Evolutionary conservation across 2,329 filamentous ascomycete species (phyloP), one percentile per base, ranked within the genome.

Genomic region (Cryphonectria naterciae): DNA sequence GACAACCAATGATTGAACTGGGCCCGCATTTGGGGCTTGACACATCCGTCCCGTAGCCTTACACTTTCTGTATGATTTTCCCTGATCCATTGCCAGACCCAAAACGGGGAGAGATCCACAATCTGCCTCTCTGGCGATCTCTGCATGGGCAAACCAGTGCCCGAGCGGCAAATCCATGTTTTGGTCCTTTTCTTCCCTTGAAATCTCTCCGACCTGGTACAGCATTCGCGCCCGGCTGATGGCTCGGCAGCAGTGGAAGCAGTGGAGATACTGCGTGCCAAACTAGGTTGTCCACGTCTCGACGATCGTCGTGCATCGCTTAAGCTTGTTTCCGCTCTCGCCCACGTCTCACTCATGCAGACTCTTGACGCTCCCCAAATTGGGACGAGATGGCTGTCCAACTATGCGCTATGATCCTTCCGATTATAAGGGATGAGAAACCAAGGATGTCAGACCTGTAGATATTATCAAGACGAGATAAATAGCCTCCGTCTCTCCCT

Each of bases 21-120:
- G 25, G n/a, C 56, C 61, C 56, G 46, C 54, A 28, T 43, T 54
- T 49, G 46, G 46, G 46, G 1, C 10, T 52, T 46, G 41, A 28
- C 61, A 64, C 61, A 60, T n/a, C 52, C 68, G 43, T 32, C 39
- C 46, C 35, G 49, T 67, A 25, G 56, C 68, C 61, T 67, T 70
- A 70, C 68, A 62, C 49, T 54, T 60, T 39, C 56, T 70, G 68
- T 70, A 64, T 68, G 65, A 64, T 68, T 70, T 64, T 39, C n/a
- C 17, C 65, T 35, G 60, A 70, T 65, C 60, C 58, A 63, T 60
- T 32, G 65, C 69, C 65, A 52, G 67, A 46, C n/a, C 52, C 49
- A 68, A 68, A 70, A 61, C 64, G 43, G 17, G 46, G 63, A n/a
- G 15, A 32, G 22, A 56, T 65, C 46, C 64, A 52, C 43, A 35